phyloP scores from a whole-genome alignment of 2,329 filamentous ascomycete genomes.

The Leptographium lundbergii region DNA sequence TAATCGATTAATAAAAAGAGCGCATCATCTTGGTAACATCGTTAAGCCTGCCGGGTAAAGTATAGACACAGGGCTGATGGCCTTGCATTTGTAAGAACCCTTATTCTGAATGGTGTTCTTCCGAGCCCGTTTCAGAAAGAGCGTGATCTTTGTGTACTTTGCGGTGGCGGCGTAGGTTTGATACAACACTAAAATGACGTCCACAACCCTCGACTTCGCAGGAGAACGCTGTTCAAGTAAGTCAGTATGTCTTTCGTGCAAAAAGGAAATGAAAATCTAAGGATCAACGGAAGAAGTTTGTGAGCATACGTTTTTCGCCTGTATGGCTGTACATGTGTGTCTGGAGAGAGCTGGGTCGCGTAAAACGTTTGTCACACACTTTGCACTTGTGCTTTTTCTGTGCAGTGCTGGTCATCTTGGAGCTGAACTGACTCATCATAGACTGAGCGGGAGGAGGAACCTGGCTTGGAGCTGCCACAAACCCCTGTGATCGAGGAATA shows the following conservation, averaged over 20 bases:
- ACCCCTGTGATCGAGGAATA: conserved; percentile 63
- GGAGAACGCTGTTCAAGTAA: conserved; percentile 55
- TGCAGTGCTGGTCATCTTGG: conserved; percentile 86
- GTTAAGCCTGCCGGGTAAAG: background rate
- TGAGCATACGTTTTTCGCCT: conserved; percentile 82
- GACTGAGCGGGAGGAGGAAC: conserved; percentile 69
- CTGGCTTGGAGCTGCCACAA: conserved; percentile 27
- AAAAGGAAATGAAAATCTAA: no score
- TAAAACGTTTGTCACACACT: conserved; percentile 96
- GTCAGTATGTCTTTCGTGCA: background rate
- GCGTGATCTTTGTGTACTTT: conserved; percentile 85
- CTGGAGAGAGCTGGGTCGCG: conserved; percentile 81
- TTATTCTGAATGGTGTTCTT: conserved; percentile 49
- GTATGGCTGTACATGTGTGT: conserved; percentile 99
- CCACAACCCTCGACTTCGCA: conserved; percentile 93
- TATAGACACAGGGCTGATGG: background rate
- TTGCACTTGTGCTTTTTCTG: conserved; percentile 99
- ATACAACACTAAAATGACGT: conserved; percentile 92
- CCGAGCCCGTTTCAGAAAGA: conserved; percentile 49
- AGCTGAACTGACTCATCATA: conserved; percentile 98
- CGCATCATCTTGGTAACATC: background rate
- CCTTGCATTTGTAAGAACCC: background rate
- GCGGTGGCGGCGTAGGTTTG: conserved; percentile 83
- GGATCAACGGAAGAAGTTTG: background rate
- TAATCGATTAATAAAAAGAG: background rate